A percentile compares a stretch with the other conserved stretches of the same genome.
These are phyloP conservation scores for Diaporthe sp. DNA, from an alignment of 2,329 filamentous ascomycete species.

Conservation along the genomic window DNA sequence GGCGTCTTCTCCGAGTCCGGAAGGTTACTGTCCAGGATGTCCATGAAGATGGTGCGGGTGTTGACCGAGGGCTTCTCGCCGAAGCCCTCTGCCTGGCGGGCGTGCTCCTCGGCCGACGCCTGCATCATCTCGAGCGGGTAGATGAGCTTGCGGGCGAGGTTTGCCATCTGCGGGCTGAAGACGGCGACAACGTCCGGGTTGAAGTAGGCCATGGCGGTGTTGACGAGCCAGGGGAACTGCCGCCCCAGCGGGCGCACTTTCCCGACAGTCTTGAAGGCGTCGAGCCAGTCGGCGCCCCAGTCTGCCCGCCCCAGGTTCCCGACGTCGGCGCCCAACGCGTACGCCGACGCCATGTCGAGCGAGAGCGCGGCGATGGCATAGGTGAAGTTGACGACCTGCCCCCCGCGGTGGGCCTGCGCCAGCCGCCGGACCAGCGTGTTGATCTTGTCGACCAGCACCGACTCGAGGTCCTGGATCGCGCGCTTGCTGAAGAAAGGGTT, in stretches of 20 bases:
- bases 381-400: not conserved
- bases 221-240: not conserved
- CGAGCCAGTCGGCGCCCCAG: not conserved
- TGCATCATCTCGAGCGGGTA: no score
- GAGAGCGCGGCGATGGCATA: not conserved
- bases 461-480: not conserved
- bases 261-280: not conserved
- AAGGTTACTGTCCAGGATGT: no score
- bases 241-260: not conserved
- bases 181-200: not conserved
- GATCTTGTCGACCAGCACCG: not conserved
- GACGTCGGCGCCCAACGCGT: not conserved
- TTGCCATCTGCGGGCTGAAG: not conserved
- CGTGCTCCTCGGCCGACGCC: no score
- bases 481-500: conserved; percentile 15
- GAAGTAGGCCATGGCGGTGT: not conserved
- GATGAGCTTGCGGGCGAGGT: not conserved
- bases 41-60: no score
- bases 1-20: no score
- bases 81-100: no score
- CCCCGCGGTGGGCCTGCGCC: not conserved
- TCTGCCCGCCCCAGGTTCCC: not conserved
- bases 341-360: not conserved
- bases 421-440: not conserved
- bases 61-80: no score